Evolutionary conservation across 176 grass and related monocot species (phyloP).

Genomic region (Cenchrus americanus): DNA sequence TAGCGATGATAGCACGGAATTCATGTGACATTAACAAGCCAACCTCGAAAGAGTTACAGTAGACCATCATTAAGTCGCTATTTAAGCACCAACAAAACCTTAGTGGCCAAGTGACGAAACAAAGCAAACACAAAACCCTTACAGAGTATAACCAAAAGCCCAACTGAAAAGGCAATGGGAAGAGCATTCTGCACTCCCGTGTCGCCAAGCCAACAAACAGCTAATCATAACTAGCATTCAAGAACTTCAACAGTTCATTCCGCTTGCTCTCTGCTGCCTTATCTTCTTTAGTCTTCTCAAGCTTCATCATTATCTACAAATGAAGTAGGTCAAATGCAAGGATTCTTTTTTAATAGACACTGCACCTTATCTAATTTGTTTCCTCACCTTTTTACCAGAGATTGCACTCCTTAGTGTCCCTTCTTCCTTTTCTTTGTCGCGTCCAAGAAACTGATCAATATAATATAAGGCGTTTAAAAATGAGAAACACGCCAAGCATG

Average conservation of each 20-base stretch:
- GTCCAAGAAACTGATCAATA: slow-evolving; percentile 72
- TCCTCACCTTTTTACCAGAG: slow-evolving; percentile 92
- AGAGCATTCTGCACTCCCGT: neutral
- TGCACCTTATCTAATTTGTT: neutral
- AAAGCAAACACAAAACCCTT: slow-evolving; percentile 12
- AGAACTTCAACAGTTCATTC: slow-evolving; percentile 85
- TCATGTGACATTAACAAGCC: neutral
- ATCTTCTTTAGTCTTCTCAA: slow-evolving; percentile 95
- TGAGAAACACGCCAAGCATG: neutral
- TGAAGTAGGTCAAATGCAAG: slow-evolving; percentile 29
- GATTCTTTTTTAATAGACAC: neutral
- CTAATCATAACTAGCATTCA: slow-evolving; percentile 94
- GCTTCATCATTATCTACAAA: slow-evolving; percentile 85
- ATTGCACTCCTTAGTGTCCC: slow-evolving; percentile 81
- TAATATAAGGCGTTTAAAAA: slow-evolving; percentile 1
- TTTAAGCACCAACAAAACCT: neutral
- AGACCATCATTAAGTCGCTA: slow-evolving; percentile 16
- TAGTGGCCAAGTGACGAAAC: slow-evolving; percentile 14
- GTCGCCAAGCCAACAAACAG: neutral
- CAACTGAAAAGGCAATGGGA: neutral
- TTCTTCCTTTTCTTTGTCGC: slow-evolving; percentile 87
- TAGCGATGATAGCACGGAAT: neutral
- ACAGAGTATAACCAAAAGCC: slow-evolving; percentile 16
- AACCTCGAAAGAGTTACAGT: slow-evolving; percentile 13
- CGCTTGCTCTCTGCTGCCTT: slow-evolving; percentile 90